Conservation (phyloP, 352 stramenopile genomes). For the Pythium brachiatum region DNA sequence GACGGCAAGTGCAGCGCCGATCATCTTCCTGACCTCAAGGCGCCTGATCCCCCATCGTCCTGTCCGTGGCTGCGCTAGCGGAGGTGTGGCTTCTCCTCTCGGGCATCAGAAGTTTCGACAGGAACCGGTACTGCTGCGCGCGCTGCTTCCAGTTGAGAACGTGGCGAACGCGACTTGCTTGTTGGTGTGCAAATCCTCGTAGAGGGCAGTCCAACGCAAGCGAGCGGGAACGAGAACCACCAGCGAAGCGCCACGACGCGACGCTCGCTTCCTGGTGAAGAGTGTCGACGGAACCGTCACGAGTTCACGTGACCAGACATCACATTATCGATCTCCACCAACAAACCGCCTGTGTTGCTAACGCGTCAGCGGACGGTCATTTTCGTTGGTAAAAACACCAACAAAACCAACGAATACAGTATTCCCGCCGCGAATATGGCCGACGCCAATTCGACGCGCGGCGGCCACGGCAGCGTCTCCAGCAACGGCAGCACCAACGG, state of each 20-base stretch:
- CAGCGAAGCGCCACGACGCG: not conserved
- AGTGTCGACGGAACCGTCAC: not conserved
- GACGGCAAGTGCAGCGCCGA: not conserved
- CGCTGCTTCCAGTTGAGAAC: too few relatives aligned
- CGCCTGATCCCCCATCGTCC: too few relatives aligned
- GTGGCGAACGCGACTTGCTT: too few relatives aligned
- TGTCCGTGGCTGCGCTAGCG: not conserved
- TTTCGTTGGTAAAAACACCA: not conserved
- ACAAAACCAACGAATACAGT: not conserved
- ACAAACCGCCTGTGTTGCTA: not conserved
- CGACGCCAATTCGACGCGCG: slow-evolving; percentile 6
- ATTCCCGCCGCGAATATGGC: not conserved
- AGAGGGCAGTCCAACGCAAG: not conserved
- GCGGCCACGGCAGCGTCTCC: slow-evolving; percentile 11
- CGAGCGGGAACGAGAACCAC: slow-evolving; percentile 1
- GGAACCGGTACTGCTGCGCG: too few relatives aligned
- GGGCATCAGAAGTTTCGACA: too few relatives aligned
- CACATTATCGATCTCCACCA: not conserved
- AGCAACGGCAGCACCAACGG: slow-evolving; percentile 5
- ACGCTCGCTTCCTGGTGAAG: not conserved
- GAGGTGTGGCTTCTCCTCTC: too few relatives aligned
- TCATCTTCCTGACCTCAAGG: too few relatives aligned
- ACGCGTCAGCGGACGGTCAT: not conserved
- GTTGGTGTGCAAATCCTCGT: not conserved
- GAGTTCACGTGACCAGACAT: not conserved